Evolutionary conservation across 2,329 filamentous ascomycete species (phyloP), one percentile per base, ranked within the genome.

Genomic region (Ascochyta clinopodiicola): DNA sequence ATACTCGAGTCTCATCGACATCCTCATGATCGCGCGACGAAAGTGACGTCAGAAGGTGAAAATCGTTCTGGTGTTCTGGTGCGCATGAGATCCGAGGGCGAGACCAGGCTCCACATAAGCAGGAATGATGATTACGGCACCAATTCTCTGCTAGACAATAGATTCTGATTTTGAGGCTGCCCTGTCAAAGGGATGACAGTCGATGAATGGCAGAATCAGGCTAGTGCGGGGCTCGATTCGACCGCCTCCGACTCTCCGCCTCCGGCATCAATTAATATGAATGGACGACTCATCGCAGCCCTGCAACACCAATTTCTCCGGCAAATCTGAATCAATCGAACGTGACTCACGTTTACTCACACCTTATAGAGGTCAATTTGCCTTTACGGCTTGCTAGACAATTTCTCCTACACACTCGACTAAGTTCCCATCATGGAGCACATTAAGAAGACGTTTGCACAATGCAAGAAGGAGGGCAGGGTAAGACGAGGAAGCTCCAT

Each of bases 401-500:
- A 47, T 27, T 47, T 39, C 42, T 43, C 17, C n/a, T 19, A 46
- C 19, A 32, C 22, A 40, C 45, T 21, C 40, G 24, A 39, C 9
- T 25, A 17, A n/a, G 19, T 40, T 12, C 17, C 38, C 63, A 66
- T 52, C 57, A 81, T 81, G 80, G 79, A 81, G 58, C 69, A 60
- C 31, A 81, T 82, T 61, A 80, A 78, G 67, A 77, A 78, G 64
- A 80, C 80, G 34, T 82, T 81, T 66, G 79, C 79, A 48, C 74
- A 76, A 67, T 80, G 79, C 73, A 81, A 81, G 75, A 77, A 77
- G 67, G 80, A 81, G 73, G 73, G 74, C 66, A 77, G 80, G 58
- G 76, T 78, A 71, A 44, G 68, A 51, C 27, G 15, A 21, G 17
- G 22, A 12, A 8, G 12, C 21, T 8, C 21, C 35, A 36, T 36